phyloP scores from a whole-genome alignment of 2,329 filamentous ascomycete species.

The Diaporthe vaccinii region DNA sequence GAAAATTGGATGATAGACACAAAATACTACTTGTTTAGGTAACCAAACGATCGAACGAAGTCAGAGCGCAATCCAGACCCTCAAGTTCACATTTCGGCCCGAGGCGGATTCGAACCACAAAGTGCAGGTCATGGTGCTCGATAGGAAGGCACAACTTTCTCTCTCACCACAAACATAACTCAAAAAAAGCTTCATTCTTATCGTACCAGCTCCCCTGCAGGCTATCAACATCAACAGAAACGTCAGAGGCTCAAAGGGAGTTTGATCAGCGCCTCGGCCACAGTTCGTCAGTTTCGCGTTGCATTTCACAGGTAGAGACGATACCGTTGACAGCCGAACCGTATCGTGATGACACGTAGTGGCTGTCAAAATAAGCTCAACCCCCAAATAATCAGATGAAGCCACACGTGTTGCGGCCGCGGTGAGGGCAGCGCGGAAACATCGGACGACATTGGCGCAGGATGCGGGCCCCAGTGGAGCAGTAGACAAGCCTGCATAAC shows the following conservation, averaged over 20 bases:
- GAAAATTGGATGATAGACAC: not conserved
- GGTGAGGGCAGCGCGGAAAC: not conserved
- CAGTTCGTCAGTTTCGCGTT: slow-evolving; percentile 23
- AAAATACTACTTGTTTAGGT: not conserved
- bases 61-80: not conserved
- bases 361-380: slow-evolving; percentile 27
- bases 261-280: slow-evolving; percentile 27
- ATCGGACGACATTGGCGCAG: slow-evolving; percentile 15
- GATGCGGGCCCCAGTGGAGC: not conserved
- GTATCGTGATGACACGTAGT: slow-evolving; percentile 10
- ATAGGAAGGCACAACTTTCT: not conserved
- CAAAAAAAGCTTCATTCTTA: not conserved
- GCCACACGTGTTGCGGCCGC: slow-evolving; percentile 18
- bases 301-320: slow-evolving; percentile 19
- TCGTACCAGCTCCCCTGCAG: not conserved
- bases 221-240: not conserved
- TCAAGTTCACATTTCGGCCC: not conserved
- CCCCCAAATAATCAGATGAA: slow-evolving; percentile 8
- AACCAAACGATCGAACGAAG: not conserved
- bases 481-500: not conserved
- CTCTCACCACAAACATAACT: not conserved
- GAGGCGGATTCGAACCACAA: not conserved
- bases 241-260: not conserved
- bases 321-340: slow-evolving; percentile 16
- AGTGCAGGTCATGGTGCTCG: not conserved